Evolutionary conservation across 2,329 filamentous ascomycete genomes (phyloP), one percentile per base, ranked within the genome.

Genomic region (Stagonosporopsis tanaceti): DNA sequence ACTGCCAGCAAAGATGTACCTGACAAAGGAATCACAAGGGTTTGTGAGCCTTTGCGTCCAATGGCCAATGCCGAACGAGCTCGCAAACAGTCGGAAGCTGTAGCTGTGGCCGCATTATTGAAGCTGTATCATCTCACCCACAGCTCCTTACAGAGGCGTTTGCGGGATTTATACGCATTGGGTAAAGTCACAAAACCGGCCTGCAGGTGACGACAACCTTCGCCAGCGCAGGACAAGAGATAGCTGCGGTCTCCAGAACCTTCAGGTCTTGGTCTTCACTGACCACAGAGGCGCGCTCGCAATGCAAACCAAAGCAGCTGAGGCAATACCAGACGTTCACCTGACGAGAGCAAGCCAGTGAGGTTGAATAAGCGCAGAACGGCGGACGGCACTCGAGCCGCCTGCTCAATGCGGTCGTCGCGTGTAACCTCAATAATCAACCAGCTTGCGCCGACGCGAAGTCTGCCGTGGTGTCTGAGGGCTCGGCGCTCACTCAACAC

Each of bases 81-180:
- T 41, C 17, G 28, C 22, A 39, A 12, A 17, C 41, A 25, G 25
- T 28, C 17, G 35, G 27, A 30, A 8, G 22, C 17, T 14, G 32
- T 46, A 12, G 9, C 7, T 28, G n/a, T 41, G 57, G 22, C 40
- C 41, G 42, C 51, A 45, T 35, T 37, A 45, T 35, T 34, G 48
- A 50, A 30, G 44, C 14, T 53, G 32, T 15, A 37, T 28, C 34
- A 40, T 32, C 34, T 38, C 25, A 17, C 25, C 51, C 17, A 28
- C 28, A 34, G 44, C 53, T 50, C 47, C 32, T 42, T 41, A 50
- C 57, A 50, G 27, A 32, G 28, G 40, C 24, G 50, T 24, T 47
- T 65, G 62, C 66, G 66, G 64, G 56, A 66, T 67, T 67, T 67
- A 63, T 42, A 40, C 44, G 53, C 11, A 53, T 57, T 30, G 44